Percentiles rank a stretch among this genome's conserved stretches.
Evolutionary conservation across 306 rosid genomes (phyloP).

Genomic region (Abrus precatorius): DNA sequence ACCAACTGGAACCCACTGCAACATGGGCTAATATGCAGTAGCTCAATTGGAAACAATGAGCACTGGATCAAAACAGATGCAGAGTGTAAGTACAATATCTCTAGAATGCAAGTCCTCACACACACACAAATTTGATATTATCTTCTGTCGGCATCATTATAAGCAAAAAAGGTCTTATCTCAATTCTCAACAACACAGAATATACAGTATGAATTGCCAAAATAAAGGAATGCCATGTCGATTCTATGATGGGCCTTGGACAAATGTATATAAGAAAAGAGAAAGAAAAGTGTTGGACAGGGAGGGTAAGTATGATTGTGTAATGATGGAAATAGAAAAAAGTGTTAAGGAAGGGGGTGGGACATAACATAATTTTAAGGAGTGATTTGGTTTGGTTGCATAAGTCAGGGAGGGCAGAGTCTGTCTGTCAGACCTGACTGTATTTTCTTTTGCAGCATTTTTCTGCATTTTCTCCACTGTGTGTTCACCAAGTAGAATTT

Average conservation of each 20-base stretch:
- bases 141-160: constrained; percentile 12
- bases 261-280: constrained; percentile 1
- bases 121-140: constrained; percentile 29
- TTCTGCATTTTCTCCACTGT: not conserved
- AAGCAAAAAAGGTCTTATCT: constrained; percentile 22
- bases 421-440: not conserved
- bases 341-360: not conserved
- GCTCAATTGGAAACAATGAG: constrained; percentile 65
- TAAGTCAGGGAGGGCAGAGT: not conserved
- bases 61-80: constrained; percentile 96
- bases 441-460: not conserved
- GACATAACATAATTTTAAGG: not conserved
- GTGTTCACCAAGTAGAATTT: not conserved
- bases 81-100: constrained; percentile 77
- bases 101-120: constrained; percentile 34
- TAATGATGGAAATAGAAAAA: not conserved
- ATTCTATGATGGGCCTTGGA: constrained; percentile 11
- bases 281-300: not conserved
- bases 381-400: not conserved
- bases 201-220: constrained; percentile 14
- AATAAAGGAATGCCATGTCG: not conserved
- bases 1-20: constrained; percentile 59
- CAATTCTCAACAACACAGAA: not conserved
- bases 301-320: constrained; percentile 9
- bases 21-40: constrained; percentile 48